Evolutionary conservation across 768 basidiomycete species (phyloP).

Genomic region (Trametes elegans): DNA sequence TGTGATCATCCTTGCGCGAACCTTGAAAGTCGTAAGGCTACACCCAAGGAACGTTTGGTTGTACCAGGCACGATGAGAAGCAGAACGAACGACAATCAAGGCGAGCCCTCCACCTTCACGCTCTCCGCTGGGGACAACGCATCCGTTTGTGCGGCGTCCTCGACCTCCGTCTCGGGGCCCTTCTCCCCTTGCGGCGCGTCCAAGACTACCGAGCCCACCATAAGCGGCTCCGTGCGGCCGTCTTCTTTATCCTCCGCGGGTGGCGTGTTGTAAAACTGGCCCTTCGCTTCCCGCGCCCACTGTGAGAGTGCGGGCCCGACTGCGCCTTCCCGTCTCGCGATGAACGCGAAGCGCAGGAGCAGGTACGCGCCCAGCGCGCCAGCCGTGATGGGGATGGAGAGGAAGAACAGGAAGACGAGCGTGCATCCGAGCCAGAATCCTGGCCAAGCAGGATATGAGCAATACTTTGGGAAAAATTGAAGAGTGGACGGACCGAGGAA

Average conservation of each 20-base stretch:
- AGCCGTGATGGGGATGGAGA: slow-evolving; percentile 13
- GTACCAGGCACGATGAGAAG: too few species aligned
- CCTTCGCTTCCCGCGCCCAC: slow-evolving; percentile 18
- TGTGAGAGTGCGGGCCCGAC: slow-evolving; percentile 8
- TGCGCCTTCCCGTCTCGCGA: slow-evolving; percentile 14
- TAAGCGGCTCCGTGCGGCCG: neutral
- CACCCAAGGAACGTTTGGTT: too few species aligned
- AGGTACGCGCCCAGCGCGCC: slow-evolving; percentile 12
- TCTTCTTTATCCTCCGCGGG: neutral
- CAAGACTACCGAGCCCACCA: neutral
- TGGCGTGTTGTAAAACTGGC: neutral
- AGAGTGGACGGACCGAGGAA: slow-evolving; percentile 17
- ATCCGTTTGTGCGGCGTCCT: neutral
- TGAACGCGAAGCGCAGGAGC: slow-evolving; percentile 7
- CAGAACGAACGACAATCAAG: too few species aligned
- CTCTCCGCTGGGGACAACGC: neutral
- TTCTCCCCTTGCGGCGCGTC: neutral
- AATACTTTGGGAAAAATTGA: too few species aligned
- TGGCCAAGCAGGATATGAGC: neutral
- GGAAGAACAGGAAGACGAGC: slow-evolving; percentile 18
- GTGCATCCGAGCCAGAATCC: slow-evolving; percentile 20
- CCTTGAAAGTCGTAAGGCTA: too few species aligned
- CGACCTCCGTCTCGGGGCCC: neutral
- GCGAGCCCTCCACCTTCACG: neutral
- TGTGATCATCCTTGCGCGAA: too few species aligned